A percentile compares a stretch with the other conserved stretches of the same genome.
Conservation (phyloP, 2,329 filamentous ascomycete genomes). For the Exophiala spinifera region DNA sequence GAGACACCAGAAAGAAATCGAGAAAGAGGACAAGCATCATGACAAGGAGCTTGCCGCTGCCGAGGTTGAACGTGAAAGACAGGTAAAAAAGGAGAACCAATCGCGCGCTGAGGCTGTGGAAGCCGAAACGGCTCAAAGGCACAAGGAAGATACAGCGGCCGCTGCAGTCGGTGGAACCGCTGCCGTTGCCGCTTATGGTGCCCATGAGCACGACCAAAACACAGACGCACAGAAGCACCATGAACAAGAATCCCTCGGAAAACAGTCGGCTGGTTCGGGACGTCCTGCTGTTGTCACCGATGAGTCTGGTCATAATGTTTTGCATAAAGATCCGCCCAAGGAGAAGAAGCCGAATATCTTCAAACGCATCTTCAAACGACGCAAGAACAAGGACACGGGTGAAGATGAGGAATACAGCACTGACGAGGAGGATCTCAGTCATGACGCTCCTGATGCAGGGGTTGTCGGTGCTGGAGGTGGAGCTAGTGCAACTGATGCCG, state of each 20-base stretch:
- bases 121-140: slow-evolving; percentile 8
- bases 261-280: background rate
- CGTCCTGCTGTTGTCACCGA: slow-evolving; percentile 3
- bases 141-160: slow-evolving; percentile 11
- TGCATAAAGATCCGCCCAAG: slow-evolving; percentile 21
- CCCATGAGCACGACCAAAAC: slow-evolving; percentile 11
- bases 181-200: slow-evolving; percentile 16
- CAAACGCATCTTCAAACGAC: slow-evolving; percentile 28
- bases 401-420: slow-evolving; percentile 27
- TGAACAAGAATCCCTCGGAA: background rate
- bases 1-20: slow-evolving; percentile 10
- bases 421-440: slow-evolving; percentile 22
- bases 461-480: slow-evolving; percentile 6
- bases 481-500: slow-evolving; percentile 6
- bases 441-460: slow-evolving; percentile 6
- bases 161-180: slow-evolving; percentile 12
- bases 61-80: slow-evolving; percentile 4
- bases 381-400: slow-evolving; percentile 30
- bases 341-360: slow-evolving; percentile 28
- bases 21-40: slow-evolving; percentile 15
- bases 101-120: background rate
- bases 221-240: background rate
- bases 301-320: slow-evolving; percentile 16
- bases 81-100: slow-evolving; percentile 14
- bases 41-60: slow-evolving; percentile 5